Percentiles rank a stretch among this genome's conserved stretches.
phyloP scores from a whole-genome alignment of 1,284 basidiomycete species.

The Trichosporon sp. region DNA sequence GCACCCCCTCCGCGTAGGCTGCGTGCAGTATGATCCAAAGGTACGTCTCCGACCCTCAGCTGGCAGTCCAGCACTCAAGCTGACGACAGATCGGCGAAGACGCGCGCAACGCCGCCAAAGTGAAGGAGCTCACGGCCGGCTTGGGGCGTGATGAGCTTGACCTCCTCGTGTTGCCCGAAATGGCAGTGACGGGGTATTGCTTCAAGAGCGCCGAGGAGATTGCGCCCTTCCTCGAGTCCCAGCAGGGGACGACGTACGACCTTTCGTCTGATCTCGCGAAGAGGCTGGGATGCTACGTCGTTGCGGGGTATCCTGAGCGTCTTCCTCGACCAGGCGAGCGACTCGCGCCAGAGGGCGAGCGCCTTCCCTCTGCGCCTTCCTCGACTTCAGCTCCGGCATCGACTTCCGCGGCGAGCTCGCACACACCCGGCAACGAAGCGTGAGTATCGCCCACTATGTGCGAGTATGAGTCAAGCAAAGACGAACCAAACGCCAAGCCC shows the following conservation, averaged over 20 bases:
- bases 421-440: no score
- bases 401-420: no score
- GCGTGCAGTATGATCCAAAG: constrained; percentile 67
- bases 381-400: background rate
- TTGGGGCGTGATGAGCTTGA: constrained; percentile 71
- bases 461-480: background rate
- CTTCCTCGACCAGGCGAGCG: constrained; percentile 16
- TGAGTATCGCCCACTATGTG: no score
- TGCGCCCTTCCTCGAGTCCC: constrained; percentile 57
- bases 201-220: constrained; percentile 72
- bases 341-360: background rate
- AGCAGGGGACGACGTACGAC: constrained; percentile 66
- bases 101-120: constrained; percentile 68
- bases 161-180: constrained; percentile 83
- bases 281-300: constrained; percentile 69
- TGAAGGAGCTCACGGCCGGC: constrained; percentile 67
- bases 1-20: constrained; percentile 60
- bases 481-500: constrained; percentile 18
- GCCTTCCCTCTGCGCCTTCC: background rate
- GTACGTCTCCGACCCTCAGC: constrained; percentile 47
- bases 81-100: constrained; percentile 68
- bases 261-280: constrained; percentile 70
- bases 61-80: background rate
- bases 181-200: constrained; percentile 68
- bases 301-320: constrained; percentile 73